Base-by-base conservation (phyloP, 2,329 filamentous ascomycete species). In the Xylogone sp. region DNA sequence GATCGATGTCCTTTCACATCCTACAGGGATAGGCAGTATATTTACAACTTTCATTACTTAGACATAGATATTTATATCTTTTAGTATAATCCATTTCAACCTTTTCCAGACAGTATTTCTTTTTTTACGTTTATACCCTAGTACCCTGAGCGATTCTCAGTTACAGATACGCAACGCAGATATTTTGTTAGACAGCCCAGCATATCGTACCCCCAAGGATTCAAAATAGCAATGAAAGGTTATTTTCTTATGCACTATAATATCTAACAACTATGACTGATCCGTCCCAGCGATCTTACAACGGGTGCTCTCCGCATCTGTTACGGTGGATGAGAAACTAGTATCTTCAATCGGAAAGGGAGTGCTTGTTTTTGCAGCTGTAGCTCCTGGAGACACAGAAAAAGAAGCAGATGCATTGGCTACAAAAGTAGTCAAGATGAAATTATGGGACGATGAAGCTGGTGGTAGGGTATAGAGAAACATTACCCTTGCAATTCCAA, bases 261-360 rank as follows among this genome's bases (percentile, higher is more conserved):
- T 24, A n/a, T 29, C 16, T 24, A 27, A 46, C n/a, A 13, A 13
- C 29, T 5, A 4, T 39, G n/a, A 39, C 49, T 54, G 54, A 68
- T 59, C 54, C 47, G 49, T 53, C 53, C 49, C 65, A 97, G 94
- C 91, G 49, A 89, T 99, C 54, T 75, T 97, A 49, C 94, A 99
- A 72, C 83, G 94, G 59, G 94, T 99, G 48, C 83, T 96, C 54
- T 97, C 92, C 43, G 93, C 93, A 54, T 97, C 93, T 7, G 94
- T 99, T 62, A 94, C 91, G 1, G 93, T 99, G 48, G 92, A 99
- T 66, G 87, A 90, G 65, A 80, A 96, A 67, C 74, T 96, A 24
- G 82, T 99, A 44, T 97, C 94, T 1, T 88, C 87, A 2, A 97
- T 99, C 63, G 90, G 90, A 53, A 89, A 87, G 70, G 94, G 94